Evolutionary conservation across 1,284 basidiomycete species (phyloP), one percentile per base, ranked within the genome.

Genomic region (Stereum hirsutum): DNA sequence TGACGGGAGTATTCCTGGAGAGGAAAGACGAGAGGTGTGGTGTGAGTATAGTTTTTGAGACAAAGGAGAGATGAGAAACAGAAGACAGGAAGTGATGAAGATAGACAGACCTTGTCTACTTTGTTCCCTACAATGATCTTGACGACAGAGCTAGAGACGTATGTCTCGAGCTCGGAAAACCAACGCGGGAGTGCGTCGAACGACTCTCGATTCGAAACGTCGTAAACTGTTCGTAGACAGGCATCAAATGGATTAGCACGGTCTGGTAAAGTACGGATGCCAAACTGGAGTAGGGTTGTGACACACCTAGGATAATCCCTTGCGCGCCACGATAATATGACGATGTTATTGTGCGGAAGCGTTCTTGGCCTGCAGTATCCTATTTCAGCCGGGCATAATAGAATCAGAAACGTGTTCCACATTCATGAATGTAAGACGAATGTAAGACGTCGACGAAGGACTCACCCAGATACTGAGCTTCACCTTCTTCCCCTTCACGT

Each of bases 71-170:
- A n/a, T n/a, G n/a, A n/a, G n/a, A n/a, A n/a, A n/a, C n/a, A n/a
- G n/a, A n/a, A n/a, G n/a, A n/a, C 7, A 24, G 14, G n/a, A 30
- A 10, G 24, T 23, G 38, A 42, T 34, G 23, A 28, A 12, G 3
- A 56, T 20, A 3, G 19, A 19, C 65, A 44, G 42, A 84, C 89
- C 75, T 93, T 94, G 69, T 98, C 95, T 4, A 95, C 73, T 65
- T 98, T 99, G 67, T 99, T 99, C 6, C 86, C 86, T 2, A 98
- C 92, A 23, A 99, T 75, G 55, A 98, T 91, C 74, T 93, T 91
- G 40, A 94, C 89, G n/a, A 96, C 89, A 6, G 84, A 81, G 19
- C 72, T 70, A 1, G 81, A 80, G 39, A 94, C 89, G 57, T 97
- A 98, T 20, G 89, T 95, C 57, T 96, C 91, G 8, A 99, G 80